A percentile compares a stretch with the other conserved stretches of the same genome.
Evolutionary conservation across 2,329 filamentous ascomycete species (phyloP).

Genomic region (Hortaea werneckii): DNA sequence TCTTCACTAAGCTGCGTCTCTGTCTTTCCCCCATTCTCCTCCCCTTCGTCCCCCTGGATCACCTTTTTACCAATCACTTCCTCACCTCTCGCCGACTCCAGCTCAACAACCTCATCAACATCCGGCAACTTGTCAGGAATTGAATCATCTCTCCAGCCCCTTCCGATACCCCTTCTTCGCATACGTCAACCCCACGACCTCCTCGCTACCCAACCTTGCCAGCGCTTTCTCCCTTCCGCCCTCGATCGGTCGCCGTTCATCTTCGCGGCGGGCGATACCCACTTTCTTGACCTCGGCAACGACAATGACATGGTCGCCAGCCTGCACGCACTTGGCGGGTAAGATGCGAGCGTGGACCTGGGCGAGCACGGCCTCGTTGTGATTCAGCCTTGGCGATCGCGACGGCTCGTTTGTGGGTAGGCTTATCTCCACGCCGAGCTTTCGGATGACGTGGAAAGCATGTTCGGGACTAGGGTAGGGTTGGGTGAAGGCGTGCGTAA

Average conservation of each 20-base stretch:
- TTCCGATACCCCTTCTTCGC: slow-evolving; percentile 10
- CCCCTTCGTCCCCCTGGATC: not conserved
- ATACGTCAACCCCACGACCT: slow-evolving; percentile 10
- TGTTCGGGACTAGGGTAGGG: slow-evolving; percentile 12
- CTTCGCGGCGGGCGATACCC: not conserved
- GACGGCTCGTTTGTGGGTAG: not conserved
- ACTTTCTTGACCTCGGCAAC: slow-evolving; percentile 30
- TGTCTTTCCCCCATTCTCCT: not conserved
- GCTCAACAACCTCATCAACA: not conserved
- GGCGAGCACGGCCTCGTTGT: slow-evolving; percentile 15
- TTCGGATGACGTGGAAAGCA: slow-evolving; percentile 9
- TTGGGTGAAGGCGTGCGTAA: slow-evolving; percentile 25
- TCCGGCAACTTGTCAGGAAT: not conserved
- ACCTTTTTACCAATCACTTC: slow-evolving; percentile 1
- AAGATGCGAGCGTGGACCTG: slow-evolving; percentile 27
- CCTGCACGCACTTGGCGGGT: slow-evolving; percentile 26
- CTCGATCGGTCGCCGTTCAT: too few species aligned
- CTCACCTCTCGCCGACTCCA: not conserved
- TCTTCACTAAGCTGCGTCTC: not conserved
- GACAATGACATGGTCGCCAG: slow-evolving; percentile 39
- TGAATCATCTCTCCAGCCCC: slow-evolving; percentile 2
- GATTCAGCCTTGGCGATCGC: slow-evolving; percentile 1
- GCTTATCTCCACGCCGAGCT: not conserved
- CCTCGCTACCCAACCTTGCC: not conserved
- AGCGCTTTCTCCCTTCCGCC: not conserved